Evolutionary conservation across 2,329 filamentous ascomycete species (phyloP), one percentile per base, ranked within the genome.

Genomic region (Aspergillus thermomutatus): DNA sequence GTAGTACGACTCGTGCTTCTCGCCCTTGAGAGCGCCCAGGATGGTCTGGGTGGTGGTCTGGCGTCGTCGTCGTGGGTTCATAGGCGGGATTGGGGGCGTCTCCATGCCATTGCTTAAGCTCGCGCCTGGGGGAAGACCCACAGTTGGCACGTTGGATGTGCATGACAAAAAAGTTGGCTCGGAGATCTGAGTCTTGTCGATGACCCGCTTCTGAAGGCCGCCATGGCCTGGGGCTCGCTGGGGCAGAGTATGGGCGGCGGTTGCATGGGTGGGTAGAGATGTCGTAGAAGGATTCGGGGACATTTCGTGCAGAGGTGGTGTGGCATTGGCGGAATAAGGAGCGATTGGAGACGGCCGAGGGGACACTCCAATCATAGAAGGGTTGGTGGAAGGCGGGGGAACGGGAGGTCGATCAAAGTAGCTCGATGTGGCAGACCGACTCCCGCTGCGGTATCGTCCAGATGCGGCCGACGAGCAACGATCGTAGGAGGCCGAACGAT

Each of bases 141-240:
- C 76, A 0, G 82, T 81, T 48, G 85, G 83, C 27, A 86, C 79
- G 47, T 82, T 82, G 2, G 82, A 84, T 3, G 84, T 87, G 9
- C 77, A 75, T 4, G 77, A 79, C 9, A 80, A 66, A 50, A 79
- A 75, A 3, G 74, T 78, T 0, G 85, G 85, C 63, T 87, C 85
- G 2, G 83, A 86, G 50, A 88, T 88, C 56, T 83, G 80, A 11
- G 77, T 75, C 70, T 88, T 88, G 60, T 81, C 81, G 49, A 87
- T 77, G 0, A 80, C 77, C 64, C 82, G 81, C 74, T 86, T 87
- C 40, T 83, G 79, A 5, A 75, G 69, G 54, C 66, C 60, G 53
- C 58, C 59, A 31, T 67, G 61, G 7, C 67, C 65, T 27, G 68
- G 60, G 11, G 68, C 64, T 60, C 72, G 72, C 53, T 70, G 68